A percentile compares a stretch with the other conserved stretches of the same genome.
These are phyloP conservation scores for Raffaelea deltoideospora DNA, from an alignment of 2,329 filamentous ascomycete genomes.

Conservation along the genomic window DNA sequence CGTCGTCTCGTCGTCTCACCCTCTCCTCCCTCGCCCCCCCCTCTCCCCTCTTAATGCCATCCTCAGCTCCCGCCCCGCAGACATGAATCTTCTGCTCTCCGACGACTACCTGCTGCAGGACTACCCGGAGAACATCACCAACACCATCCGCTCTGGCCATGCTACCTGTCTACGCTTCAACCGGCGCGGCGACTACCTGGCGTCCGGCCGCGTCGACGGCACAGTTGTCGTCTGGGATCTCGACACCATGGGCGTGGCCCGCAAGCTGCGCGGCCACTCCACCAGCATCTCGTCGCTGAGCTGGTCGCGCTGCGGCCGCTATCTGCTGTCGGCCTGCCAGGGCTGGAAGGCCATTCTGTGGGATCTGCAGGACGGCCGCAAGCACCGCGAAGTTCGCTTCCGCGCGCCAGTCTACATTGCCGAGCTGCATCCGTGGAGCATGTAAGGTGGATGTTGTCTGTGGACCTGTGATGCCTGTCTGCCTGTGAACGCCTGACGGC, in stretches of 20 bases:
- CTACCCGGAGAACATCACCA: conserved; percentile 80
- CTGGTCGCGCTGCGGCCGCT: conserved; percentile 86
- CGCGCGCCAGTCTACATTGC: conserved; percentile 90
- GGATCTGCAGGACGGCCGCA: conserved; percentile 60
- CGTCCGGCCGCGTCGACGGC: conserved; percentile 85
- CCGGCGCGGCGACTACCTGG: conserved; percentile 83
- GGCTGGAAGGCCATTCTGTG: conserved; percentile 95
- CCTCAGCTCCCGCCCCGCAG: no score
- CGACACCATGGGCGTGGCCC: conserved; percentile 91
- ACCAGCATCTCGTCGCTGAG: conserved; percentile 87
- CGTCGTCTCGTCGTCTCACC: no score
- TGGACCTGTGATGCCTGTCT: no score
- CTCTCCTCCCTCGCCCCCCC: no score
- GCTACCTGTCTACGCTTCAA: conserved; percentile 70
- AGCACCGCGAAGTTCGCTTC: conserved; percentile 76
- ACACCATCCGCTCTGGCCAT: conserved; percentile 63
- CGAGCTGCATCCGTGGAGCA: conserved; percentile 81
- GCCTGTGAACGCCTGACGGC: no score
- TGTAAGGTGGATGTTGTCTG: conserved; percentile 41
- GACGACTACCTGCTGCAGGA: conserved; percentile 57
- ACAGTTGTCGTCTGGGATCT: conserved; percentile 94
- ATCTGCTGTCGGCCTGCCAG: conserved; percentile 81
- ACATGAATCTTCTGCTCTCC: conserved; percentile 47
- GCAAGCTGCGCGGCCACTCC: conserved; percentile 85
- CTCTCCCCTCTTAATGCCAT: no score